These are phyloP conservation scores for Pyrus hybrid DNA, from an alignment of 331 rosid genomes.

Conservation along the genomic window DNA sequence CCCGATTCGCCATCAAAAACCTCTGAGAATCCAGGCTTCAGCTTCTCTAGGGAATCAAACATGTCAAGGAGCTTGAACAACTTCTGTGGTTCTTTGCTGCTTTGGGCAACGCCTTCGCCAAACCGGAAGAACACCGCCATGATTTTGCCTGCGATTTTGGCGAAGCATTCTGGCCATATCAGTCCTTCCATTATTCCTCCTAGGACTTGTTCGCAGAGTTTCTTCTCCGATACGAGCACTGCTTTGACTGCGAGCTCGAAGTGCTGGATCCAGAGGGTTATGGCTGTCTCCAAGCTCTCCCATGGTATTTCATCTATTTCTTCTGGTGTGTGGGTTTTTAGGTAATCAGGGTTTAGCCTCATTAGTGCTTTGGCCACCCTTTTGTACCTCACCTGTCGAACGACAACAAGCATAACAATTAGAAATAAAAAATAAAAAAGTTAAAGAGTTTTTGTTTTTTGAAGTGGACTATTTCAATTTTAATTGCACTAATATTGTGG, in stretches of 20 bases:
- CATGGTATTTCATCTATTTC: conserved; percentile 79
- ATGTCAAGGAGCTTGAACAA: conserved; percentile 77
- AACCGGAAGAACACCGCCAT: conserved; percentile 87
- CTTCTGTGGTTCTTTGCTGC: conserved; percentile 88
- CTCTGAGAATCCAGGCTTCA: conserved; percentile 35
- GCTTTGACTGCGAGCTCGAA: conserved; percentile 50
- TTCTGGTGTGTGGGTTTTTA: conserved; percentile 60
- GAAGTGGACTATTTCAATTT: too few relatives aligned
- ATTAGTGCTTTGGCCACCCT: conserved; percentile 86
- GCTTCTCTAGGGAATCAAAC: conserved; percentile 59
- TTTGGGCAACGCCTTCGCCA: conserved; percentile 74
- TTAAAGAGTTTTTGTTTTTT: too few relatives aligned
- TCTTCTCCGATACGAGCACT: conserved; percentile 62
- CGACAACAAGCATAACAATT: not conserved
- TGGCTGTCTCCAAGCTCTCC: conserved; percentile 69
- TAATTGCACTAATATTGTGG: too few relatives aligned
- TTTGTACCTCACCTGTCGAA: conserved; percentile 64
- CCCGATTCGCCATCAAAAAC: conserved; percentile 67
- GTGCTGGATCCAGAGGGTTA: conserved; percentile 78
- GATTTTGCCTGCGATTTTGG: conserved; percentile 82
- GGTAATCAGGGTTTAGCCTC: conserved; percentile 77
- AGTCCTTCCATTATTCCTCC: conserved; percentile 65
- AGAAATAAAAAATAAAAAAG: not conserved
- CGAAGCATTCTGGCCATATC: conserved; percentile 71
- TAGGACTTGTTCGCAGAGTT: conserved; percentile 46